A percentile compares a stretch with the other conserved stretches of the same genome.
Evolutionary conservation across 257 asterid genomes (phyloP).

Genomic region (Solanum etuberosum): DNA sequence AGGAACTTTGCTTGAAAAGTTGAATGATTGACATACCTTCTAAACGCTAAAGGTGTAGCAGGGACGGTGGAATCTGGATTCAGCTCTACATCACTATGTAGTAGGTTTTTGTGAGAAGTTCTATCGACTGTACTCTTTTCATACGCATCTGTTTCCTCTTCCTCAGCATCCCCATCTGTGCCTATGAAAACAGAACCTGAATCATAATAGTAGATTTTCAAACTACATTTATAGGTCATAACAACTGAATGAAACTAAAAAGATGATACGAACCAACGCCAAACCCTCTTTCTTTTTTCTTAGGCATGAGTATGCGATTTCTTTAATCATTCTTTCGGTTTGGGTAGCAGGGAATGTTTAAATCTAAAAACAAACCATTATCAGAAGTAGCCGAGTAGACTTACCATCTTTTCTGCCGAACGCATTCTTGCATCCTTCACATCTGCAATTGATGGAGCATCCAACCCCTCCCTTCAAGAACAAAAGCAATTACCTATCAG

Average conservation of each 20-base stretch:
- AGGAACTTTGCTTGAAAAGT: not conserved
- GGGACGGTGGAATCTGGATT: slow-evolving; percentile 43
- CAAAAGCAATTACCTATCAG: slow-evolving; percentile 17
- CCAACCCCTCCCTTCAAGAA: slow-evolving; percentile 80
- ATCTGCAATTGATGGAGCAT: slow-evolving; percentile 89
- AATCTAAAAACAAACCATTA: not conserved
- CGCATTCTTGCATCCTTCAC: slow-evolving; percentile 92
- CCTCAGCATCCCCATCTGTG: slow-evolving; percentile 55
- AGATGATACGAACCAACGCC: not conserved
- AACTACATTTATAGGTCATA: not conserved
- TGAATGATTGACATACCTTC: slow-evolving; percentile 31
- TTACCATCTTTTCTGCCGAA: slow-evolving; percentile 85
- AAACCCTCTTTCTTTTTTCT: not conserved
- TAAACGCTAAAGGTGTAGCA: slow-evolving; percentile 53
- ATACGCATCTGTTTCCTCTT: slow-evolving; percentile 37
- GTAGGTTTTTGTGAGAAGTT: slow-evolving; percentile 17
- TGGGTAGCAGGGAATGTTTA: not conserved
- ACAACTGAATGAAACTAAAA: not conserved
- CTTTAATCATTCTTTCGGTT: not conserved
- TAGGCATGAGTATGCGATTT: not conserved
- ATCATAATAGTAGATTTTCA: slow-evolving; percentile 6
- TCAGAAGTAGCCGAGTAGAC: not conserved
- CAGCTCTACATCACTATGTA: slow-evolving; percentile 32
- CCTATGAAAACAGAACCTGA: slow-evolving; percentile 30
- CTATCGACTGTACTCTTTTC: slow-evolving; percentile 27